These are phyloP conservation scores for Coprinopsis marcescibilis DNA, from an alignment of 768 basidiomycete genomes.

Conservation along the genomic window DNA sequence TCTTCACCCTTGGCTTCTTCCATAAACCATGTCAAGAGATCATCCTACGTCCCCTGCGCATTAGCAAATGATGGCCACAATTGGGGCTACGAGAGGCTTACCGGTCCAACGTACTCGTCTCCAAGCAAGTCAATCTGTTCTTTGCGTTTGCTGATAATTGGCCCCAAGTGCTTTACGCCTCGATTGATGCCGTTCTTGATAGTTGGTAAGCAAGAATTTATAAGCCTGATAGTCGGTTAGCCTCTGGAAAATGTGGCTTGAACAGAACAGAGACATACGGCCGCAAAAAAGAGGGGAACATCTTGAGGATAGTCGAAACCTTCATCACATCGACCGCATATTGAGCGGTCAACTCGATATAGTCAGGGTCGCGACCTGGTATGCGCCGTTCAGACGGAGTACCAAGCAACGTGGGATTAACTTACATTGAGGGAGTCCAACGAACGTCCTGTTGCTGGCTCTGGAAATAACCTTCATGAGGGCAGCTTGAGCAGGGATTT, in stretches of 20 bases:
- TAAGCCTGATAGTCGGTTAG: not conserved
- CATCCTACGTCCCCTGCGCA: no score
- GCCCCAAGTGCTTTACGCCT: no score
- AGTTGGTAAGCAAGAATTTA: slow-evolving; percentile 6
- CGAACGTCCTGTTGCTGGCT: slow-evolving; percentile 37
- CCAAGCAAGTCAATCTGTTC: no score
- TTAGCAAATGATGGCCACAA: no score
- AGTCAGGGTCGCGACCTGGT: slow-evolving; percentile 31
- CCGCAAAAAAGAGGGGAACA: slow-evolving; percentile 33
- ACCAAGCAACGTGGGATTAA: not conserved
- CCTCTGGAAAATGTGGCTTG: no score
- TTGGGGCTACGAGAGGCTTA: not conserved
- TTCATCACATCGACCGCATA: slow-evolving; percentile 28
- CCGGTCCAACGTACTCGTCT: no score
- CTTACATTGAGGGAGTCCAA: slow-evolving; percentile 13
- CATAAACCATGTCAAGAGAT: slow-evolving; percentile 15
- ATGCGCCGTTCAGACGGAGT: not conserved
- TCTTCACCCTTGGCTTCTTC: slow-evolving; percentile 11
- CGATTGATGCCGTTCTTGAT: no score
- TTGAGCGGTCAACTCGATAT: slow-evolving; percentile 21
- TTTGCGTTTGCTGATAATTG: no score
- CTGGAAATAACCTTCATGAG: slow-evolving; percentile 33
- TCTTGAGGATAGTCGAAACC: slow-evolving; percentile 21
- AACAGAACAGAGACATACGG: slow-evolving; percentile 25
- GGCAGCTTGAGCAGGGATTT: slow-evolving; percentile 20